Conservation (phyloP, 768 basidiomycete genomes). For the Termitomyces sp. region DNA sequence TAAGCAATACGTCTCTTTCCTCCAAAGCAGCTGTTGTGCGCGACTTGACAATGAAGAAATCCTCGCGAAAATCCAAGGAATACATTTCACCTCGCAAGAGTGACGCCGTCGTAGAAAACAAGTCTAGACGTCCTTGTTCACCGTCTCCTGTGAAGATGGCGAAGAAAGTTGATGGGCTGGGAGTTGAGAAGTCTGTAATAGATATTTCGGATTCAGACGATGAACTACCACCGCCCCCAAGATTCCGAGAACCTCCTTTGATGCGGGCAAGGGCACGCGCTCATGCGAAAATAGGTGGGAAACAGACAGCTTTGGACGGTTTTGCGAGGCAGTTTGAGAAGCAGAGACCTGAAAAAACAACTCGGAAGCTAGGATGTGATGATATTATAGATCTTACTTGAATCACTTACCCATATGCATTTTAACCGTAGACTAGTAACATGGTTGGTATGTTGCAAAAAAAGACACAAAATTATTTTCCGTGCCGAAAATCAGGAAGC, state of each 20-base stretch:
- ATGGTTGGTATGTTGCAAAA: no score
- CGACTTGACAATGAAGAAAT: constrained; percentile 10
- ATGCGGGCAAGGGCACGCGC: constrained; percentile 12
- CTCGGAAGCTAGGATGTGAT: neutral
- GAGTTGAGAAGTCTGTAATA: constrained; percentile 19
- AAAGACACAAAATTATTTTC: no score
- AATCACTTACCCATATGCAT: neutral
- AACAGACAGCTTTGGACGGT: constrained; percentile 4
- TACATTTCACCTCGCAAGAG: constrained; percentile 14
- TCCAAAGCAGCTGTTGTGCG: neutral
- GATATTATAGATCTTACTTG: constrained; percentile 16
- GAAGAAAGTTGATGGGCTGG: neutral
- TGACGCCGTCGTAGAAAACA: neutral
- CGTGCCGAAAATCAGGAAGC: no score
- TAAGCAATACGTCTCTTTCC: neutral
- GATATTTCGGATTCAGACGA: constrained; percentile 35
- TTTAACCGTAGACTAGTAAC: neutral
- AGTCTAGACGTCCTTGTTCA: neutral
- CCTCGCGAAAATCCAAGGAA: constrained; percentile 14
- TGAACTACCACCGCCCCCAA: neutral
- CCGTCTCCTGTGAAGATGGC: constrained; percentile 6
- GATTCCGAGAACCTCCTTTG: constrained; percentile 6
- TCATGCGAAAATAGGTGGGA: neutral
- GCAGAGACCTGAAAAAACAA: neutral
- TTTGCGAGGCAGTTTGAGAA: neutral